These are phyloP conservation scores for Yamadazyma friedrichii DNA, from an alignment of 1,139 yeast species.

Conservation along the genomic window DNA sequence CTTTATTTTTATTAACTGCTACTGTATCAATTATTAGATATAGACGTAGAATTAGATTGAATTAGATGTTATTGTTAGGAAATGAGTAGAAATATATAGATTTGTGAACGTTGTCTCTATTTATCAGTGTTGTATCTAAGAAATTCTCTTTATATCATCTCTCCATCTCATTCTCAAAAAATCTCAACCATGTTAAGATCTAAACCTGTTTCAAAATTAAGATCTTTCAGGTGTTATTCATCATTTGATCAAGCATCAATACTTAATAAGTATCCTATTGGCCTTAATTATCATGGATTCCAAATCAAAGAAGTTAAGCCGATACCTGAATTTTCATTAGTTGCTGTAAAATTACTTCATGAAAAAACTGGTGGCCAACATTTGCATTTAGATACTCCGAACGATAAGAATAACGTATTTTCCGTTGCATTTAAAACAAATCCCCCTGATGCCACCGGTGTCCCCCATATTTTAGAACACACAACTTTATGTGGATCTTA, in stretches of 20 bases:
- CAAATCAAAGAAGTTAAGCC: constrained; percentile 59
- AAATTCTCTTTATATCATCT: too few species aligned
- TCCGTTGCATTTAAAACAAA: constrained; percentile 89
- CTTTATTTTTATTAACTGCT: too few species aligned
- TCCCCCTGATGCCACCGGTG: constrained; percentile 91
- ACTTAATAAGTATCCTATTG: constrained; percentile 57
- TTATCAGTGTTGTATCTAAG: too few species aligned
- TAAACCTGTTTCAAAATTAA: not conserved
- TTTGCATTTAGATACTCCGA: constrained; percentile 72
- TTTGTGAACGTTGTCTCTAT: too few species aligned
- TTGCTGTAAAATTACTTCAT: constrained; percentile 75
- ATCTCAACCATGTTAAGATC: constrained; percentile 1
- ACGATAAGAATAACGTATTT: constrained; percentile 83
- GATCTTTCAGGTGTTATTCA: not conserved
- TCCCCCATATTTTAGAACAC: constrained; percentile 94
- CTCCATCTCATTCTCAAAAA: constrained; percentile 1
- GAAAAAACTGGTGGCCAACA: constrained; percentile 72
- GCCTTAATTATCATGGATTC: constrained; percentile 63
- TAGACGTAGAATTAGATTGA: too few species aligned
- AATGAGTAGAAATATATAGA: too few species aligned
- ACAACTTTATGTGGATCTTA: constrained; percentile 92
- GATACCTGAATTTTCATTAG: constrained; percentile 78
- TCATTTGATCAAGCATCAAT: constrained; percentile 5
- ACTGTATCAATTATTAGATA: too few species aligned
- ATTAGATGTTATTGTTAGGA: too few species aligned